Percentiles rank a stretch among this genome's conserved stretches.
phyloP scores from a whole-genome alignment of 2,329 filamentous ascomycete species.

The Talaromyces sp. region DNA sequence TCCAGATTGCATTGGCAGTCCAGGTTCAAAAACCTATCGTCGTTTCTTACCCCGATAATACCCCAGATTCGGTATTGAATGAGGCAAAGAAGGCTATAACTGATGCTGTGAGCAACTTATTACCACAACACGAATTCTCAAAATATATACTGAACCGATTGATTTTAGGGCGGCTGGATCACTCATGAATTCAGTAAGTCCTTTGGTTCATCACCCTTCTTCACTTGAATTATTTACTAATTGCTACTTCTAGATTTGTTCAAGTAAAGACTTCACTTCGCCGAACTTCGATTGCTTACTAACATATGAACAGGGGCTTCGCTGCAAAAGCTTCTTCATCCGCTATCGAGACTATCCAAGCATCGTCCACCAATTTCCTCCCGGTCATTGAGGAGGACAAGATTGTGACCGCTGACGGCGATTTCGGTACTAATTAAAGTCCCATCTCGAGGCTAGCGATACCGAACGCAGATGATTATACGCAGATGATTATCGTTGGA shows the following conservation, averaged over 20 bases:
- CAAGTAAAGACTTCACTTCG: constrained; percentile 33
- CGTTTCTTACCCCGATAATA: constrained; percentile 69
- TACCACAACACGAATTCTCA: neutral
- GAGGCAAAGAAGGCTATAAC: constrained; percentile 69
- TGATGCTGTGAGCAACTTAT: constrained; percentile 52
- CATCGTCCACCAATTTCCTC: constrained; percentile 59
- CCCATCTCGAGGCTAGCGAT: neutral
- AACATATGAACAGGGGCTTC: constrained; percentile 61
- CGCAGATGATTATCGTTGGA: neutral
- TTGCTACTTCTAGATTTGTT: constrained; percentile 33
- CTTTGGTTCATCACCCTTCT: neutral
- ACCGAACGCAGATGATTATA: neutral
- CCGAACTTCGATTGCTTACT: constrained; percentile 5
- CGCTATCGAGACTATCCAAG: constrained; percentile 64
- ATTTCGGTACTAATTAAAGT: constrained; percentile 11
- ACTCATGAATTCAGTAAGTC: constrained; percentile 75
- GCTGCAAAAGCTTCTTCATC: constrained; percentile 69
- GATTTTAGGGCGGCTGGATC: constrained; percentile 62
- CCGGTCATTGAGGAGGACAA: constrained; percentile 75
- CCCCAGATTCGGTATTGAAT: constrained; percentile 64
- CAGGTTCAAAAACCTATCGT: constrained; percentile 67
- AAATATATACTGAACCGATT: constrained; percentile 19
- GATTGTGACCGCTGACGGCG: constrained; percentile 53
- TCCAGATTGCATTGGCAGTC: constrained; percentile 59
- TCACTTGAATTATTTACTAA: constrained; percentile 13